These are phyloP conservation scores for Rosa lucieae DNA, from an alignment of 306 rosid species.

Conservation along the genomic window DNA sequence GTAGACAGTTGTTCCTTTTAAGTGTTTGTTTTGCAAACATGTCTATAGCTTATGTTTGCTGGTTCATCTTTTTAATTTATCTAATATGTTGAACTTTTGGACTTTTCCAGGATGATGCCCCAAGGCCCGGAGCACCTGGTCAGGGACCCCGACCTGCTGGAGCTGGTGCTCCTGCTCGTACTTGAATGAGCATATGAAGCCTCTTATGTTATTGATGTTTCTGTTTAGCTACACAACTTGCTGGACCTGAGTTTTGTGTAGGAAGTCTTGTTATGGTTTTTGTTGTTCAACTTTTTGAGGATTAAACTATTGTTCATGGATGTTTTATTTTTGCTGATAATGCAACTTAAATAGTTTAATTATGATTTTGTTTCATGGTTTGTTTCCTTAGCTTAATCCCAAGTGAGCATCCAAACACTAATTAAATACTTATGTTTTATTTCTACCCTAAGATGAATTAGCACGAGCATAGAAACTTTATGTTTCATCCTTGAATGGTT, in stretches of 20 bases:
- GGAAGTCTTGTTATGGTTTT: background rate
- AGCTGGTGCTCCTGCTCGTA: slow-evolving; percentile 41
- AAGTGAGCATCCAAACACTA: background rate
- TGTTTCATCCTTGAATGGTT: too few species aligned
- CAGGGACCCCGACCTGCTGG: slow-evolving; percentile 65
- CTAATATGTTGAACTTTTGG: background rate
- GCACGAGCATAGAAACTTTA: too few species aligned
- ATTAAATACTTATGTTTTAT: background rate
- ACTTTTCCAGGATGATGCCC: slow-evolving; percentile 54
- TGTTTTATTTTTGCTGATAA: background rate
- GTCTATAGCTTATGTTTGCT: background rate
- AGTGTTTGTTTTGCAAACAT: background rate
- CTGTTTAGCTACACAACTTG: slow-evolving; percentile 7
- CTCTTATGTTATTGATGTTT: background rate
- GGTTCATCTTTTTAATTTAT: background rate
- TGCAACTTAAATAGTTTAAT: background rate
- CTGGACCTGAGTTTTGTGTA: slow-evolving; percentile 10
- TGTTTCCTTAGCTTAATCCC: background rate
- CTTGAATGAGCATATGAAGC: slow-evolving; percentile 12
- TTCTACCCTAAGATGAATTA: background rate
- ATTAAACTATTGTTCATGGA: background rate
- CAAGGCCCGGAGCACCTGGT: slow-evolving; percentile 76
- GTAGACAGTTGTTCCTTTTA: background rate
- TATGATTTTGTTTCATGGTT: background rate
- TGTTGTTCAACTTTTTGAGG: background rate